Percentiles rank a stretch among this genome's conserved stretches.
These are phyloP conservation scores for Pleoardoris graminearum DNA, from an alignment of 2,329 filamentous ascomycete genomes.

Conservation along the genomic window DNA sequence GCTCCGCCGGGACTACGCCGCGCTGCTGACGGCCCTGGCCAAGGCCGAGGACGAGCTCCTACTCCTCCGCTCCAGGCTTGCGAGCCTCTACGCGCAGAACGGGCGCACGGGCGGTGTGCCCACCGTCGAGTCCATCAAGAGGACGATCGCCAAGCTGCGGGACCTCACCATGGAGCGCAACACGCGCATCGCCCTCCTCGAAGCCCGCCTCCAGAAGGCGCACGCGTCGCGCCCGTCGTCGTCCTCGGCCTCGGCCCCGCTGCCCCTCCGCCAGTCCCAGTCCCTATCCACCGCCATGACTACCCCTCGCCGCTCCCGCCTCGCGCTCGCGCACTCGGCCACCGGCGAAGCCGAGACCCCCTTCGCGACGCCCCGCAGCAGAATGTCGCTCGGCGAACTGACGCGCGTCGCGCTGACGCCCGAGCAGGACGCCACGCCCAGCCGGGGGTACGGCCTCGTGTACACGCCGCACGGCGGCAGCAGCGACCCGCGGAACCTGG, in stretches of 20 bases:
- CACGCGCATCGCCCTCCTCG: constrained; percentile 86
- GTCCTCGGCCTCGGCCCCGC: not conserved
- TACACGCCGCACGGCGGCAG: constrained; percentile 38
- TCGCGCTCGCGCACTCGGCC: constrained; percentile 24
- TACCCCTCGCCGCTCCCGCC: constrained; percentile 22
- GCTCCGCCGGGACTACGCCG: constrained; percentile 73
- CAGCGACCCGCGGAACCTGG: constrained; percentile 23
- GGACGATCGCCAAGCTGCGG: constrained; percentile 92
- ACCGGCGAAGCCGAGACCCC: constrained; percentile 29
- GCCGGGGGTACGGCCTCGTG: constrained; percentile 40
- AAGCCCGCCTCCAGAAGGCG: constrained; percentile 80
- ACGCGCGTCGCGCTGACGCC: constrained; percentile 37
- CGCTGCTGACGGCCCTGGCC: constrained; percentile 72
- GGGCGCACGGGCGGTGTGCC: constrained; percentile 59
- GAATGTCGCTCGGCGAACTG: constrained; percentile 36
- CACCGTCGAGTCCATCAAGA: constrained; percentile 88
- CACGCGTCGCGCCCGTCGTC: not conserved
- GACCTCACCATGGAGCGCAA: constrained; percentile 88
- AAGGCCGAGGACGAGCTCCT: constrained; percentile 80
- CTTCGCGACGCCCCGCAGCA: constrained; percentile 44
- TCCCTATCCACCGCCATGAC: constrained; percentile 29
- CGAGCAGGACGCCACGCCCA: constrained; percentile 31
- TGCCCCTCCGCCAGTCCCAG: not conserved
- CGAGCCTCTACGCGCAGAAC: constrained; percentile 57
- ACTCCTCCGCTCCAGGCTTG: constrained; percentile 77